Evolutionary conservation across 768 basidiomycete species (phyloP), one percentile per base, ranked within the genome.

Genomic region (Serendipita sp.): DNA sequence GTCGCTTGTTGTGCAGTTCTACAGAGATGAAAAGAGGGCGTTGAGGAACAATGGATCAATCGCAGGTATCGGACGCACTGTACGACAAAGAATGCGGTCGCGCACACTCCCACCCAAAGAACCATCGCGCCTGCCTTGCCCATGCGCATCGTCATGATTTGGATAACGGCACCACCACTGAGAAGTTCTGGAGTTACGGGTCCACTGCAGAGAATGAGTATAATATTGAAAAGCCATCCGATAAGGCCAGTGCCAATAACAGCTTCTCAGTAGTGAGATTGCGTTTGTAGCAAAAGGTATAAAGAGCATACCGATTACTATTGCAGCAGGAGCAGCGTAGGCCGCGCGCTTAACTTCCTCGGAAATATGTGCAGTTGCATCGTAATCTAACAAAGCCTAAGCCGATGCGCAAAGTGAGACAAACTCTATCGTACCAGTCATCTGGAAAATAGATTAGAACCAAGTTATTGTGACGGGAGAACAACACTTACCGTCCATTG

Each of bases 181-280:
- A 48, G 26, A n/a, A 48, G 45, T 48, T 48, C 45, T 20, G 75
- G 83, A 68, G 65, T 84, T 83, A 88, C 74, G 62, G 82, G 81
- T 4, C 88, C 88, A 20, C 86, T 88, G 71, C 89, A 92, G 7
- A 93, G 76, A n/a, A 93, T 79, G 31, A 91, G 72, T 3, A 90
- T 84, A 65, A 95, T 87, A 72, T 93, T 95, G 64, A 92, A 78
- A 7, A 93, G 68, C 90, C 90, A 92, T 34, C 90, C 89, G 65
- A 90, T 78, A 48, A 86, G 73, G 62, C 85, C 85, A 3, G 86
- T 88, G 3, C 86, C 86, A 63, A 88, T 75, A 30, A 88, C 87
- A 82, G 63, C 13, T 43, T 33, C 28, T 43, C 38, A 41, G 42
- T 28, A 53, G 13, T 14, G 38, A 38, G 38, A 14, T 38, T 38